phyloP scores from a whole-genome alignment of 805 yeast species.

The Metschnikowia cubensis region DNA sequence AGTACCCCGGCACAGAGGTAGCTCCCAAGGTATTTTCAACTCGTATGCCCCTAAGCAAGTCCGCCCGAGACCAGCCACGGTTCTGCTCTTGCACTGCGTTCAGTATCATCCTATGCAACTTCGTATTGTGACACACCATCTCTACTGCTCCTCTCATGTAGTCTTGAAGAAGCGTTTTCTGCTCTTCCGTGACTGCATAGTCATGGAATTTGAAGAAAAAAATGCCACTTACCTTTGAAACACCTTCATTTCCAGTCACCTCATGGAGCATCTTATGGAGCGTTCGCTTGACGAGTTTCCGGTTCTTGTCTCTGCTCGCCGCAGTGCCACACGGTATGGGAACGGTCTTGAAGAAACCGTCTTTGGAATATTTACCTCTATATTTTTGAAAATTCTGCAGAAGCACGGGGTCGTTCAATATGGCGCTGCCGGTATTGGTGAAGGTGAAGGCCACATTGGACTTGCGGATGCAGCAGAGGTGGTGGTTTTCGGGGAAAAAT shows the following conservation, averaged over 20 bases:
- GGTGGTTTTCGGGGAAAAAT: conserved; percentile 30
- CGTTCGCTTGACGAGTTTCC: conserved; percentile 34
- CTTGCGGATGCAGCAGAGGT: conserved; percentile 28
- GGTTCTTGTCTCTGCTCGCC: conserved; percentile 24
- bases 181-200: conserved; percentile 8
- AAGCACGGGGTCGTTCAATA: conserved; percentile 25
- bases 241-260: background rate
- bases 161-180: background rate
- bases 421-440: conserved; percentile 25
- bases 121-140: conserved; percentile 7
- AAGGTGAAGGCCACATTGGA: conserved; percentile 37
- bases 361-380: conserved; percentile 25
- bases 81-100: conserved; percentile 6
- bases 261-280: conserved; percentile 11
- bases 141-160: conserved; percentile 10
- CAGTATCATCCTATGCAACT: background rate
- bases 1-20: conserved; percentile 11
- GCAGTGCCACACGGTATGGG: conserved; percentile 33
- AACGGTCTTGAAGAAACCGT: conserved; percentile 22
- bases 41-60: conserved; percentile 6
- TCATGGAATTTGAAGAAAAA: conserved; percentile 12
- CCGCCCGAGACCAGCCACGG: background rate
- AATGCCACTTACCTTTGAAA: conserved; percentile 14
- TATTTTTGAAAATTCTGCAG: conserved; percentile 22
- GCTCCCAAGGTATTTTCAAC: conserved; percentile 15